Percentiles rank a stretch among this genome's conserved stretches.
phyloP scores from a whole-genome alignment of 148 eudicot species.

The Suaeda aralocaspica region DNA sequence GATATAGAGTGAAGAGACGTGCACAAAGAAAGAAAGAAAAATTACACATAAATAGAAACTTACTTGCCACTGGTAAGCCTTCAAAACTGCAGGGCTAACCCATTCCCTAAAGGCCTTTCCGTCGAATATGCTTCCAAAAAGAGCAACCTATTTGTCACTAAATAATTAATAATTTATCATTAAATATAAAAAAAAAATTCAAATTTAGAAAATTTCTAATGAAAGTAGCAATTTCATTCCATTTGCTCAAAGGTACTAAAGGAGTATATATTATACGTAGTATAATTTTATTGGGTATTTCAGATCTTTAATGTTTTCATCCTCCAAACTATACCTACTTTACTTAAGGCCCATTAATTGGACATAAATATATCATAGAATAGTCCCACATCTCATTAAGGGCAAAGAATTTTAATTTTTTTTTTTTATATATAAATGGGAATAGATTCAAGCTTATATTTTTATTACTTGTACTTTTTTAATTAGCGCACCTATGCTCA shows the following conservation, averaged over 20 bases:
- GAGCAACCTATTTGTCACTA: constrained; percentile 34
- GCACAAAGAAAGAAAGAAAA: not conserved
- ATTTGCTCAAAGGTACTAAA: not conserved
- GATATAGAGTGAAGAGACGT: too few relatives aligned
- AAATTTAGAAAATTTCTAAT: not conserved
- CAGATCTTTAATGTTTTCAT: not conserved
- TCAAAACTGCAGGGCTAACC: constrained; percentile 83
- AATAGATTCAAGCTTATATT: not conserved
- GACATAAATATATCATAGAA: constrained; percentile 1
- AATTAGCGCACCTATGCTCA: too few relatives aligned
- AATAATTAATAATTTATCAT: not conserved
- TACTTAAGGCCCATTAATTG: not conserved
- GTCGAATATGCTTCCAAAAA: constrained; percentile 46
- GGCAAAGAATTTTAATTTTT: not conserved
- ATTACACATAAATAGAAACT: not conserved
- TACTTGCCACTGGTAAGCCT: constrained; percentile 71
- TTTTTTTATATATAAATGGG: not conserved
- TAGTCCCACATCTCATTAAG: constrained; percentile 1
- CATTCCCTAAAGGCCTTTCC: constrained; percentile 81
- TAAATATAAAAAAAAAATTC: not conserved
- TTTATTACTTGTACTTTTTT: too few relatives aligned
- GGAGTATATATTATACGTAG: too few relatives aligned
- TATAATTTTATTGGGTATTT: not conserved
- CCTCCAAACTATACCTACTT: constrained; percentile 13
- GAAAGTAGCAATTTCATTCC: not conserved